Percentiles rank a stretch among this genome's conserved stretches.
Conservation (phyloP, 2,329 filamentous ascomycete species). For the Xylariaceae sp. region DNA sequence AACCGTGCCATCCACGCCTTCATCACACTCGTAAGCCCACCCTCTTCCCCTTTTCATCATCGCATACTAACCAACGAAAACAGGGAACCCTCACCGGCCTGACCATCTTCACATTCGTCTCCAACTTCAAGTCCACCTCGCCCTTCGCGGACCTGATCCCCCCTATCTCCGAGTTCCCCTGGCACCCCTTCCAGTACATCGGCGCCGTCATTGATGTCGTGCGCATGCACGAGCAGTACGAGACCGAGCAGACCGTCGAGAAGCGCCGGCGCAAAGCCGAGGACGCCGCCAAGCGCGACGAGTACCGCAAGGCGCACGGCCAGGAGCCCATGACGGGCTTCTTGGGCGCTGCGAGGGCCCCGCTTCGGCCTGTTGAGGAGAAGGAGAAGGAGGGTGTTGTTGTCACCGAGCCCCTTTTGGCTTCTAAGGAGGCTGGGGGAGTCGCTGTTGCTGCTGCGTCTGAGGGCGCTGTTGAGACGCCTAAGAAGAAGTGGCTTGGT, state of each 20-base stretch:
- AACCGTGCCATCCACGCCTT: slow-evolving; percentile 70
- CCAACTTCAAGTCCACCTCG: slow-evolving; percentile 74
- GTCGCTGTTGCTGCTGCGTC: slow-evolving; percentile 1
- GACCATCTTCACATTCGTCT: slow-evolving; percentile 65
- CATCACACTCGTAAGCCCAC: slow-evolving; percentile 68
- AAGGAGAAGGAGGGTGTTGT: no score
- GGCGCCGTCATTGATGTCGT: slow-evolving; percentile 65
- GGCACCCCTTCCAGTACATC: slow-evolving; percentile 64
- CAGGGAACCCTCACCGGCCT: slow-evolving; percentile 64
- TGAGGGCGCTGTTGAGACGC: neutral
- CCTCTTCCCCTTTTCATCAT: neutral
- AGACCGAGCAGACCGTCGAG: slow-evolving; percentile 62
- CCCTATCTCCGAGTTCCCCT: slow-evolving; percentile 59
- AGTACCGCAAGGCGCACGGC: slow-evolving; percentile 82
- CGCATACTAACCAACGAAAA: neutral
- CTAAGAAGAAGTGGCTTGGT: slow-evolving; percentile 74
- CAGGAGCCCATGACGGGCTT: slow-evolving; percentile 45
- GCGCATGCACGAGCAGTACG: slow-evolving; percentile 68
- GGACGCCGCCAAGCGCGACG: slow-evolving; percentile 79
- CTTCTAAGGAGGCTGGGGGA: slow-evolving; percentile 6
- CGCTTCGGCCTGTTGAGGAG: no score
- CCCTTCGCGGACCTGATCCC: slow-evolving; percentile 77
- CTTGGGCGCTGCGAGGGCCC: no score
- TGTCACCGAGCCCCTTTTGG: no score
- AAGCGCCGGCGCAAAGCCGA: slow-evolving; percentile 69